A percentile compares a stretch with the other conserved stretches of the same genome.
These are phyloP conservation scores for Colletotrichum sp. DNA, from an alignment of 2,329 filamentous ascomycete genomes.

Conservation along the genomic window DNA sequence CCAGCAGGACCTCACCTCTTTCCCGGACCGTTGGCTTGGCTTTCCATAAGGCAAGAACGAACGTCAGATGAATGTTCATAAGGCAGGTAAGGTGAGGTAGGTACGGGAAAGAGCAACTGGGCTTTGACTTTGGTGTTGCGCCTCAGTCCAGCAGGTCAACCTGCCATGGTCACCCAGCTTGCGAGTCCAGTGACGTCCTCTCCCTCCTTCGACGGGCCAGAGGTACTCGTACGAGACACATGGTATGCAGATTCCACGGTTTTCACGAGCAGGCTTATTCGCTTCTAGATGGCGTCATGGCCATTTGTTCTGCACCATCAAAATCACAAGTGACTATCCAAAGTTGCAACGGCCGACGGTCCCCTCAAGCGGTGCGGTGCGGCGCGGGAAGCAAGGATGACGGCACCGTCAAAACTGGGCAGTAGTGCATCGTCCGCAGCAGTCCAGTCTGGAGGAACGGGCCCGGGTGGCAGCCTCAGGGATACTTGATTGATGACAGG, in stretches of 20 bases:
- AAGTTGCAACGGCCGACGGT: conserved; percentile 16
- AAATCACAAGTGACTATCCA: not conserved
- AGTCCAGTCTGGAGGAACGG: not conserved
- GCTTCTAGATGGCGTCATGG: not conserved
- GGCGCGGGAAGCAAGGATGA: conserved; percentile 21
- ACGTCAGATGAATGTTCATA: not conserved
- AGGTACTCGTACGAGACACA: not conserved
- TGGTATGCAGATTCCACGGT: not conserved
- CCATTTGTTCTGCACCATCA: not conserved
- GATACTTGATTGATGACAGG: not conserved
- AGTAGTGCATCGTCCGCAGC: not conserved
- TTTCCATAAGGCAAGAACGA: not conserved
- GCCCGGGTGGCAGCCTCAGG: not conserved
- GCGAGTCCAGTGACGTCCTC: not conserved
- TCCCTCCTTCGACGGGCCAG: not conserved
- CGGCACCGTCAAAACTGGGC: conserved; percentile 9
- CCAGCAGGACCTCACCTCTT: not conserved
- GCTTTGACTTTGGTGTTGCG: not conserved
- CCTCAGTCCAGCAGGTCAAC: not conserved
- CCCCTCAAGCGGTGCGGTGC: conserved; percentile 14
- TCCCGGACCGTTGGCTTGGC: not conserved
- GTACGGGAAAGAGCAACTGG: not conserved
- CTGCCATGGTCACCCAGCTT: not conserved
- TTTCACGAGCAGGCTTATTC: not conserved
- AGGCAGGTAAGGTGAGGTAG: not conserved